These are phyloP conservation scores for Pisolithus thermaeus DNA, from an alignment of 1,284 basidiomycete genomes.

Conservation along the genomic window DNA sequence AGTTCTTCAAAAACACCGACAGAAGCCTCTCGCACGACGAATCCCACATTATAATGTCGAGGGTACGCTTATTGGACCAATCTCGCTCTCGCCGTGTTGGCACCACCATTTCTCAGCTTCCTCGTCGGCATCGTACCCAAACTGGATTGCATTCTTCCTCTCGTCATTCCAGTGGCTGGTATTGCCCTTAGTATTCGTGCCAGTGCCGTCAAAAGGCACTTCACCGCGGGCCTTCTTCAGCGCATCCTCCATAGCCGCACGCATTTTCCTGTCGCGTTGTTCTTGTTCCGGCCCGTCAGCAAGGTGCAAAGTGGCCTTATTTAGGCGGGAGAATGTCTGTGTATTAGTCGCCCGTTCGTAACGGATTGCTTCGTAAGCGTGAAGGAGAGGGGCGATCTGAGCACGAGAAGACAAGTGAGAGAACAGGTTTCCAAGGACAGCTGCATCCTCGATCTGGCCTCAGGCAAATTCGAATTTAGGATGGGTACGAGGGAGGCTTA, in stretches of 20 bases:
- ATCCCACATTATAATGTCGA: conserved; percentile 4
- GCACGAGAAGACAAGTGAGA: conserved; percentile 36
- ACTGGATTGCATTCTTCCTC: conserved; percentile 37
- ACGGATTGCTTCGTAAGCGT: conserved; percentile 50
- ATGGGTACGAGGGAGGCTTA: not conserved
- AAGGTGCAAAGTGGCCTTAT: conserved; percentile 50
- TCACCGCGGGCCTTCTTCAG: conserved; percentile 20
- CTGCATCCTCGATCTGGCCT: conserved; percentile 54
- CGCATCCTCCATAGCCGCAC: conserved; percentile 38
- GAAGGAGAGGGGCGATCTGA: conserved; percentile 43
- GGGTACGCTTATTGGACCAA: conserved; percentile 2
- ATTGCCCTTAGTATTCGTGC: conserved; percentile 26
- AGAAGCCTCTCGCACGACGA: too few relatives aligned
- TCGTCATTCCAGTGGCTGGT: conserved; percentile 49
- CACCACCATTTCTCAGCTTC: conserved; percentile 46
- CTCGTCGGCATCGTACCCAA: conserved; percentile 46
- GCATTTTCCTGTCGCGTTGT: conserved; percentile 47
- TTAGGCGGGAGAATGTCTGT: conserved; percentile 43
- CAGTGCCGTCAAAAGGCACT: not conserved
- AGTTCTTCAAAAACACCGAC: too few relatives aligned
- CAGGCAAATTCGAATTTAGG: not conserved
- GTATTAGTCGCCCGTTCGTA: conserved; percentile 41
- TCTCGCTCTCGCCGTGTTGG: conserved; percentile 14
- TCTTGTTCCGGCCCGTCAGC: conserved; percentile 49
- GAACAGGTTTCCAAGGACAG: conserved; percentile 55